Base-by-base conservation (phyloP, 2,329 filamentous ascomycete species). In the Sporothrix curviconia region DNA sequence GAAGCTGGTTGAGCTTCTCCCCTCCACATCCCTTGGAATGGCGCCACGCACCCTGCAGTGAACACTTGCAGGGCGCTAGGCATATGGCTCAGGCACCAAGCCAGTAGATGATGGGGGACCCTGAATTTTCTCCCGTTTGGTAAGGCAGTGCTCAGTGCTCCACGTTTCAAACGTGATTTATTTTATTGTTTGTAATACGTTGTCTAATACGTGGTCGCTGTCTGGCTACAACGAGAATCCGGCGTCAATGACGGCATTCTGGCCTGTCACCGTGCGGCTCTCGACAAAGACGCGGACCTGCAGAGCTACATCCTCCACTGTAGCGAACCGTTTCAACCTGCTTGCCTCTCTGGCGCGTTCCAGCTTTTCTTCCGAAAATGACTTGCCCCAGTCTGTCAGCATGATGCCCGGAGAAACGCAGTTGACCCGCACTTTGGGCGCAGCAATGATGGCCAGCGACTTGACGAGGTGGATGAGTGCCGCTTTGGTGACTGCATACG, bases 401-500 rank as follows among this genome's bases (percentile, higher is more conserved):
- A 80, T 65, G 14, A 83, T 61, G 0, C 81, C 81, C 0, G 82
- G 81, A 4, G 76, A 78, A 0, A 85, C 78, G 43, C 71, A 76
- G 61, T 85, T 86, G 6, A 84, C 80, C 22, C 81, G 67, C 22
- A 85, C 78, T 43, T 74, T 76, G 0, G 81, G 80, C 0, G 75
- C 76, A 14, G 76, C 77, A 56, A 80, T 78, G 9, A 73, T 65
- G 1, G 81, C 81, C 37, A 84, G 69, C 8, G 72, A 74, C 62
- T 81, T 83, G 17, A 75, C 72, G 2, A 85, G 72, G 64, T 85
- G 82, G 37, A 84, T 71, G 57, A 85, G 81, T 8, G 89, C 89
- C 1, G 89, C 81, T 68, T 94, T 94, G 42, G 87, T 88, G 17
- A 91, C 85, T 0, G 84, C 77, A 66, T 94, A 94, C 5, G 89